Conservation (phyloP, 1,139 yeast genomes). For the Taphrina betulina region DNA sequence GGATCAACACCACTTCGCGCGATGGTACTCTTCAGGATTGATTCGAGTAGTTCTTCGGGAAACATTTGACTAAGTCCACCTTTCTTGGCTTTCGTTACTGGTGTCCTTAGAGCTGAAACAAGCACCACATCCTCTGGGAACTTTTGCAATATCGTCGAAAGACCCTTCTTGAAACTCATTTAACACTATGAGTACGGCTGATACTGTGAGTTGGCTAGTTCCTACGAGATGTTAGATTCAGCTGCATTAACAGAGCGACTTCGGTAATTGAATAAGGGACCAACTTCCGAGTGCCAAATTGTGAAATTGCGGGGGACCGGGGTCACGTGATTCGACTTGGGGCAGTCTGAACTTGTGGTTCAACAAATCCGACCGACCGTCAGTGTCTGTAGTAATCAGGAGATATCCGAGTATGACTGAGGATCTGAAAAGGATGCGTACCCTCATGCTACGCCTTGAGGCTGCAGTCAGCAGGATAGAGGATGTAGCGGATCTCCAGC, state of each 20-base stretch:
- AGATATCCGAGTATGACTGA: constrained; percentile 1
- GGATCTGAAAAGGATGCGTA: constrained; percentile 2
- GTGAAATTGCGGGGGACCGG: too few relatives aligned
- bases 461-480: constrained; percentile 5
- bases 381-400: too few relatives aligned
- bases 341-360: too few relatives aligned
- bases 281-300: too few relatives aligned
- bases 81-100: constrained; percentile 56
- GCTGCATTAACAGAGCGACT: too few relatives aligned
- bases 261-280: too few relatives aligned
- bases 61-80: constrained; percentile 76
- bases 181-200: too few relatives aligned
- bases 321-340: too few relatives aligned
- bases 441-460: constrained; percentile 12
- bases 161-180: constrained; percentile 3
- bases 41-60: constrained; percentile 68
- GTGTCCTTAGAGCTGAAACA: constrained; percentile 85
- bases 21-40: constrained; percentile 59
- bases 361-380: too few relatives aligned
- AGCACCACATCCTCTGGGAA: constrained; percentile 78
- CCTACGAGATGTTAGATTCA: too few relatives aligned
- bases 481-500: constrained; percentile 12
- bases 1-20: constrained; percentile 43
- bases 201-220: too few relatives aligned
- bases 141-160: not conserved